phyloP scores from a whole-genome alignment of 2,329 filamentous ascomycete genomes.

The Uncinocarpus reesii region DNA sequence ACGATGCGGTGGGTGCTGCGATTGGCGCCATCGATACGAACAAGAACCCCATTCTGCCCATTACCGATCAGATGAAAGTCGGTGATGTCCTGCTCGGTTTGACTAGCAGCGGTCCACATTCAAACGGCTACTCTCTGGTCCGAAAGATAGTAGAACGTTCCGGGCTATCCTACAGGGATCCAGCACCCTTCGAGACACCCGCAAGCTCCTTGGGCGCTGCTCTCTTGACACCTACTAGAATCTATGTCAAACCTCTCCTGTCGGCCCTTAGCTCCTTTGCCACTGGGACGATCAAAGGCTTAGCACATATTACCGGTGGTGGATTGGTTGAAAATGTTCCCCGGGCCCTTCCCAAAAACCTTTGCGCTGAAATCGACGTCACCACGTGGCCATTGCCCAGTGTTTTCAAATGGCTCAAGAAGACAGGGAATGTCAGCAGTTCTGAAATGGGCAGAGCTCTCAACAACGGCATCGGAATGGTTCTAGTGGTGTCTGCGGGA shows the following conservation, averaged over 20 bases:
- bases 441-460: conserved; percentile 84
- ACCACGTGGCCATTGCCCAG: conserved; percentile 62
- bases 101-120: conserved; percentile 78
- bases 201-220: conserved; percentile 53
- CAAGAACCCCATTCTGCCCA: conserved; percentile 59
- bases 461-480: conserved; percentile 93
- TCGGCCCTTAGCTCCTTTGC: conserved; percentile 43
- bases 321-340: conserved; percentile 90
- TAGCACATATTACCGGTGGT: conserved; percentile 94
- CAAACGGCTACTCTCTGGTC: conserved; percentile 95
- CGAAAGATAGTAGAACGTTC: conserved; percentile 72
- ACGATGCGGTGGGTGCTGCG: conserved; percentile 84
- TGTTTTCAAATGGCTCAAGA: conserved; percentile 81
- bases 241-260: conserved; percentile 80
- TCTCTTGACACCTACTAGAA: conserved; percentile 79
- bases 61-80: conserved; percentile 60
- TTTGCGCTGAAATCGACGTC: conserved; percentile 74
- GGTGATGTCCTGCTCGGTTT: conserved; percentile 83
- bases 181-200: conserved; percentile 62
- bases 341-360: conserved; percentile 69
- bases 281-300: conserved; percentile 52
- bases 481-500: conserved; percentile 61
- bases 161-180: conserved; percentile 59
- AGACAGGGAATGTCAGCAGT: conserved; percentile 56
- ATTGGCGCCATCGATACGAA: conserved; percentile 62